phyloP scores from a whole-genome alignment of 257 asterid species.

The Gardenia jasminoides region DNA sequence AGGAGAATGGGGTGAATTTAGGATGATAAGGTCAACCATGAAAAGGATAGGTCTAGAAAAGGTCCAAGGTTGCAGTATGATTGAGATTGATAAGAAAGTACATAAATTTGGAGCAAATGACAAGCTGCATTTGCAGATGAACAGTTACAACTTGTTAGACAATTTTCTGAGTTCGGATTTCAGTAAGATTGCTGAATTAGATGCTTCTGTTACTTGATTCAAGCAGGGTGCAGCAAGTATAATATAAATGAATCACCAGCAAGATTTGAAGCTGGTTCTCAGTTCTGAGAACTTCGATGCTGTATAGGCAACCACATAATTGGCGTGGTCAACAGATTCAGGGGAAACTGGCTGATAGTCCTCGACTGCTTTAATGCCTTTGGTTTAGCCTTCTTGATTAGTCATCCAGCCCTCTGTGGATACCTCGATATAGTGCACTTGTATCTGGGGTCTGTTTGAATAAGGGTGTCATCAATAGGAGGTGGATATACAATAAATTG shows the following conservation, averaged over 20 bases:
- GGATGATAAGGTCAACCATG: conserved; percentile 55
- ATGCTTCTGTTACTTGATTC: conserved; percentile 15
- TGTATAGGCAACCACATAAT: neutral
- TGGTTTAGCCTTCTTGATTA: neutral
- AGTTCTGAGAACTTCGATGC: neutral
- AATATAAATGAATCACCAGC: neutral
- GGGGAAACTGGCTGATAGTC: neutral
- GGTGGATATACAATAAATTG: neutral
- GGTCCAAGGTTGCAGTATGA: conserved; percentile 73
- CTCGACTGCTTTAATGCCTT: neutral
- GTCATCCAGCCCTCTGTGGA: neutral
- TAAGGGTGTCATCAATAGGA: neutral
- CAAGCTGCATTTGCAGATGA: neutral
- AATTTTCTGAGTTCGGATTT: conserved; percentile 7
- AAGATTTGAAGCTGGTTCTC: neutral
- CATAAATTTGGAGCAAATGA: conserved; percentile 19
- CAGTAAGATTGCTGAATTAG: neutral
- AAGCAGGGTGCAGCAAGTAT: neutral
- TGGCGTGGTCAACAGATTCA: neutral
- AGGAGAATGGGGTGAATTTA: conserved; percentile 66
- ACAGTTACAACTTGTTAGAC: conserved; percentile 6
- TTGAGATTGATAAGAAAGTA: conserved; percentile 41
- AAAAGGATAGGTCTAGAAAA: conserved; percentile 48
- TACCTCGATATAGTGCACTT: neutral
- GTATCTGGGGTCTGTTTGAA: neutral